phyloP scores from a whole-genome alignment of 1,139 yeast genomes.

The Scheffersomyces quercinus region DNA sequence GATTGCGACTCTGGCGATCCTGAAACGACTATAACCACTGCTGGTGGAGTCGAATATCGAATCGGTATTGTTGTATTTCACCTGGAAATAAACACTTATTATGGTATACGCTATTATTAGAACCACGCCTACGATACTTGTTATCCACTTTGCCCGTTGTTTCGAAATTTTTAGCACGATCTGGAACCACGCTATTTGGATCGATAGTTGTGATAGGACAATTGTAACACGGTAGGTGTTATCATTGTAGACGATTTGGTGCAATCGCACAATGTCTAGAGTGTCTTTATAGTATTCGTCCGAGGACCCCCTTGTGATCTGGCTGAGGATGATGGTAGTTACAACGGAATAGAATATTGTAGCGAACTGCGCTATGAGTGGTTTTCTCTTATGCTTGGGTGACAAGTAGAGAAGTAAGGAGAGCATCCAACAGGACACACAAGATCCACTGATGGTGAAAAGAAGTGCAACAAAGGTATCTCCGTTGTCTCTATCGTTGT shows the following conservation, averaged over 20 bases:
- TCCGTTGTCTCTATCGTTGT: constrained; percentile 35
- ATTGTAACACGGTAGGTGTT: constrained; percentile 29
- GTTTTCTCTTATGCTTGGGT: constrained; percentile 46
- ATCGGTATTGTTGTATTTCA: constrained; percentile 9
- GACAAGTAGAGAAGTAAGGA: constrained; percentile 46
- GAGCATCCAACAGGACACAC: constrained; percentile 56
- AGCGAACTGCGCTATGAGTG: constrained; percentile 45
- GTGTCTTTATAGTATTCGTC: constrained; percentile 38
- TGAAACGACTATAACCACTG: constrained; percentile 9
- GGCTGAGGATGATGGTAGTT: constrained; percentile 41
- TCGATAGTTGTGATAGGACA: constrained; percentile 33
- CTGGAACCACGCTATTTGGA: constrained; percentile 44
- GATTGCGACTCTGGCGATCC: constrained; percentile 16
- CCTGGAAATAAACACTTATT: constrained; percentile 14
- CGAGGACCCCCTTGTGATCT: constrained; percentile 34
- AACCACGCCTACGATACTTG: constrained; percentile 18
- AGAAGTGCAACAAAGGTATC: constrained; percentile 47
- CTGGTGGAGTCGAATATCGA: constrained; percentile 12
- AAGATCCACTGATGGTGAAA: constrained; percentile 42
- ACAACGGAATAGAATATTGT: constrained; percentile 47
- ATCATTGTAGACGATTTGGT: constrained; percentile 27
- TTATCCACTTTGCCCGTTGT: constrained; percentile 19
- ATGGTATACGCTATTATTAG: constrained; percentile 22
- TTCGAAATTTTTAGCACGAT: constrained; percentile 29
- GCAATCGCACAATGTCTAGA: constrained; percentile 38